Percentiles rank a stretch among this genome's conserved stretches.
Conservation (phyloP, 148 eudicot genomes). For the Cornus controversa region DNA sequence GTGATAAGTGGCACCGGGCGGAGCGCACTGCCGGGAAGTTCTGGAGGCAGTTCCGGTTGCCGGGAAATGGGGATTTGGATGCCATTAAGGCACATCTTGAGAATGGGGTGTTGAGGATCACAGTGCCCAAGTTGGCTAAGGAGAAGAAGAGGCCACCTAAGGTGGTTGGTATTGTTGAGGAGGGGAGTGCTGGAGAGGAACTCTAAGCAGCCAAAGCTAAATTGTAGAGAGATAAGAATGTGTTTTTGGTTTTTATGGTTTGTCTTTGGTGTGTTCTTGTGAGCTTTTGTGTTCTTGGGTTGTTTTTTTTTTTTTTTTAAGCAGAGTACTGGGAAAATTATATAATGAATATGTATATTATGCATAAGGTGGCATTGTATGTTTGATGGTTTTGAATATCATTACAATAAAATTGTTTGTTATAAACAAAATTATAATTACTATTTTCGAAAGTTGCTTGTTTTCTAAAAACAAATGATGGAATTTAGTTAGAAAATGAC, state of each 20-base stretch:
- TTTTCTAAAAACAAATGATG: no score
- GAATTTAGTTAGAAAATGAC: no score
- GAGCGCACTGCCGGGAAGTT: constrained; percentile 67
- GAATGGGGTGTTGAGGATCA: constrained; percentile 59
- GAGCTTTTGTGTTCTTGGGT: neutral
- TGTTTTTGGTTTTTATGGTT: no score
- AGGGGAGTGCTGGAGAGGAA: constrained; percentile 21
- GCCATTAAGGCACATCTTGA: constrained; percentile 39
- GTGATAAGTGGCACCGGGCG: constrained; percentile 63
- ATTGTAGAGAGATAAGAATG: constrained; percentile 1
- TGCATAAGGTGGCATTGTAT: no score
- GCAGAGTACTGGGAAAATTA: no score
- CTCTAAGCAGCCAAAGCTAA: constrained; percentile 36
- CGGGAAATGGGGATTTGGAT: constrained; percentile 55
- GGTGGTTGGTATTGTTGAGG: constrained; percentile 47
- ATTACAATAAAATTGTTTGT: no score
- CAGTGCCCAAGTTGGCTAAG: constrained; percentile 55
- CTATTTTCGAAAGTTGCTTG: no score
- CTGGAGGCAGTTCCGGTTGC: constrained; percentile 67
- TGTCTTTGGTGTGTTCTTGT: no score
- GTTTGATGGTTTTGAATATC: no score
- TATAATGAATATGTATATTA: no score
- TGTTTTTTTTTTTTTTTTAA: no score
- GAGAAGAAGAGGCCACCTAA: constrained; percentile 47
- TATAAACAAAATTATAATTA: no score